Conservation (phyloP, 371 early-diverging fungal species). For the Mortierella sp. region DNA sequence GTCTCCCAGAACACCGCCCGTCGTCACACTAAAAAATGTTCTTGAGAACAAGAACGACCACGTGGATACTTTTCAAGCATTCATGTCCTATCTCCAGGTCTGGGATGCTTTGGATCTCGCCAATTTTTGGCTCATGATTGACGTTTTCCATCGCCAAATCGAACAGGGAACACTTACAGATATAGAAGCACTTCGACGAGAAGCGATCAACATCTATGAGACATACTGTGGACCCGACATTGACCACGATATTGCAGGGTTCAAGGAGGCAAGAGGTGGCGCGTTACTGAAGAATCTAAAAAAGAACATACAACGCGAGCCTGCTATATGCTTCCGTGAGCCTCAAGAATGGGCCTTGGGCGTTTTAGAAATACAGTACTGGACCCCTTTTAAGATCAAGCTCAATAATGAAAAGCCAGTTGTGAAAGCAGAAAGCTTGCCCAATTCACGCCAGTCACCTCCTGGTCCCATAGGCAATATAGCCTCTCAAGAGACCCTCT, state of each 20-base stretch:
- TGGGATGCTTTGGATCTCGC: slow-evolving; percentile 55
- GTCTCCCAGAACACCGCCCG: background rate
- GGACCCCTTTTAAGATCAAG: slow-evolving; percentile 45
- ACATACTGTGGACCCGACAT: slow-evolving; percentile 35
- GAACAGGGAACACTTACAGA: slow-evolving; percentile 32
- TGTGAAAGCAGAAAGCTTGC: background rate
- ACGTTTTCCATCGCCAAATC: slow-evolving; percentile 49
- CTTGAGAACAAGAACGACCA: slow-evolving; percentile 35
- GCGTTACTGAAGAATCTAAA: slow-evolving; percentile 28
- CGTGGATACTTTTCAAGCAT: slow-evolving; percentile 40
- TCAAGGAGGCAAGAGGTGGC: slow-evolving; percentile 34
- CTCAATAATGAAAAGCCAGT: slow-evolving; percentile 7
- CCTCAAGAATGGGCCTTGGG: slow-evolving; percentile 45
- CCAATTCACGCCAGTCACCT: background rate
- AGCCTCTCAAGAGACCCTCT: background rate
- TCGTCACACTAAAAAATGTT: slow-evolving; percentile 21
- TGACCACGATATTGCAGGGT: slow-evolving; percentile 31
- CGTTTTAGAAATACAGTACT: slow-evolving; percentile 43
- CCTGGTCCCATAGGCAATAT: background rate
- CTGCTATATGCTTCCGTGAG: slow-evolving; percentile 30
- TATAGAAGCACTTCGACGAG: slow-evolving; percentile 32
- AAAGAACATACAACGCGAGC: slow-evolving; percentile 33
- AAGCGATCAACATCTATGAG: slow-evolving; percentile 36
- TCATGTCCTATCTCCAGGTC: slow-evolving; percentile 46
- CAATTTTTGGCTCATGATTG: slow-evolving; percentile 50